phyloP scores from a whole-genome alignment of 2,329 filamentous ascomycete species.

The Penicillium hesseltinei region DNA sequence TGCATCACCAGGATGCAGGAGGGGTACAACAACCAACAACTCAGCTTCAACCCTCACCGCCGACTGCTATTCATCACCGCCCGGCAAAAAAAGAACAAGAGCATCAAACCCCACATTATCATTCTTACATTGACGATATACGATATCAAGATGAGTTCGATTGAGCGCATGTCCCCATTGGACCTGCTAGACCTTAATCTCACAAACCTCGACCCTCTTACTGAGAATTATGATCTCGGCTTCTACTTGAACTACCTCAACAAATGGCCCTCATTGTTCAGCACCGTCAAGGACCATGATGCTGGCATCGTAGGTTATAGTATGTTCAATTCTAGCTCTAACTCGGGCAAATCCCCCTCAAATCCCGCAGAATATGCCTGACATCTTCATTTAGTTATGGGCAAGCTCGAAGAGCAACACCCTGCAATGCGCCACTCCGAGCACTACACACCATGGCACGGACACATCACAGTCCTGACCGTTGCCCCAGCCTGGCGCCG shows the following conservation, averaged over 20 bases:
- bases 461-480: conserved; percentile 93
- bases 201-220: conserved; percentile 92
- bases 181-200: conserved; percentile 89
- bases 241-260: conserved; percentile 97
- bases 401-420: conserved; percentile 88
- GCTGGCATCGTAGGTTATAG: conserved; percentile 95
- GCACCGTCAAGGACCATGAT: conserved; percentile 79
- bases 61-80: conserved; percentile 7
- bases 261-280: conserved; percentile 93
- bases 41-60: neutral
- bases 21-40: neutral
- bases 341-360: neutral
- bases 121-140: neutral
- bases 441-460: conserved; percentile 99
- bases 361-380: neutral
- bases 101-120: conserved; percentile 22
- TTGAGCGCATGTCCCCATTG: conserved; percentile 77
- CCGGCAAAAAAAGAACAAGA: conserved; percentile 20
- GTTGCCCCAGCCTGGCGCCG: conserved; percentile 83
- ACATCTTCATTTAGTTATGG: conserved; percentile 65
- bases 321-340: conserved; percentile 46
- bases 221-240: conserved; percentile 93
- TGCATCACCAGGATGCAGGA: conserved; percentile 7
- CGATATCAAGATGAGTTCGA: conserved; percentile 65
- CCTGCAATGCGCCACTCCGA: conserved; percentile 70